These are phyloP conservation scores for Leccinum uliginosum DNA, from an alignment of 768 basidiomycete species.

Conservation along the genomic window DNA sequence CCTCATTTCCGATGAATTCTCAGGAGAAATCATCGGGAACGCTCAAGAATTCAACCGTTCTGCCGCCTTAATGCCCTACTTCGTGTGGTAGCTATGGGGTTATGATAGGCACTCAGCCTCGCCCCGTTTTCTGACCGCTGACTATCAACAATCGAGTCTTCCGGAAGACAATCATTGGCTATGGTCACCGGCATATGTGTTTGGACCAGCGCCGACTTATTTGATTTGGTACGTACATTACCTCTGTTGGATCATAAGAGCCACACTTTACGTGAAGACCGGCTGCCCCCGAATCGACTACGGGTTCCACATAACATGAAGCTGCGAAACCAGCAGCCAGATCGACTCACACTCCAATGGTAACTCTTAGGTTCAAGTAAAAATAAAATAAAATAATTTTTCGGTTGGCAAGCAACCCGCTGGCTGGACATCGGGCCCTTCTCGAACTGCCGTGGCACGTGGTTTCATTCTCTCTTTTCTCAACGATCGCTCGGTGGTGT, in stretches of 20 bases:
- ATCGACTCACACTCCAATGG: neutral
- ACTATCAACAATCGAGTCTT: neutral
- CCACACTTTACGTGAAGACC: neutral
- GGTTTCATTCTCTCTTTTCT: neutral
- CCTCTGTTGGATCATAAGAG: neutral
- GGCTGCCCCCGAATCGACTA: neutral
- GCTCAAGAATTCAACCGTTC: neutral
- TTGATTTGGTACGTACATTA: neutral
- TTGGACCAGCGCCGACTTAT: neutral
- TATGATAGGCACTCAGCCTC: neutral
- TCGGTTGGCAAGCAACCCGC: neutral
- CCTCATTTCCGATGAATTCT: neutral
- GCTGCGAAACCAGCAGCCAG: neutral
- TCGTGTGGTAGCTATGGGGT: neutral
- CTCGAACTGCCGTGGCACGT: neutral
- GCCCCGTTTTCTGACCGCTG: neutral
- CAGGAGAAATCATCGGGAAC: neutral
- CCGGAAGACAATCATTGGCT: neutral
- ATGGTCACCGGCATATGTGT: neutral
- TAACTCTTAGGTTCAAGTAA: too few species aligned
- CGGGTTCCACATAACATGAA: too few species aligned
- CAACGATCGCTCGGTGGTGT: neutral
- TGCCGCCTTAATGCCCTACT: neutral
- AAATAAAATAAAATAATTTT: too few species aligned
- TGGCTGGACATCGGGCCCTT: neutral